Percentiles rank a stretch among this genome's conserved stretches.
Evolutionary conservation across 1,139 yeast genomes (phyloP).

Genomic region (Pichia sp.): DNA sequence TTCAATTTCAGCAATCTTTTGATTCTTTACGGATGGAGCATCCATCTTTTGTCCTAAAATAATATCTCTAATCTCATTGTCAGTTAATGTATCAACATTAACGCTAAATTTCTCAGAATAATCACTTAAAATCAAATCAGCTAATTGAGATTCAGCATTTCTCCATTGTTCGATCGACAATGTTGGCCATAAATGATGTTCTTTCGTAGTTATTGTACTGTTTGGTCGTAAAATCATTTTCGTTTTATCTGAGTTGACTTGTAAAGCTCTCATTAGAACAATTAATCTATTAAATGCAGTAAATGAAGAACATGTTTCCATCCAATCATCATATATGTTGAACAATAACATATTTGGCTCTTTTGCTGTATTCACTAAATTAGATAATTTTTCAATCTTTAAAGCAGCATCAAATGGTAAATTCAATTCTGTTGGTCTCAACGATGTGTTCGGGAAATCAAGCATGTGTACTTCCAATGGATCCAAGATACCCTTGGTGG

Average conservation of each 20-base stretch:
- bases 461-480: constrained; percentile 96
- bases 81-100: constrained; percentile 81
- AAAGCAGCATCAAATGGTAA: constrained; percentile 86
- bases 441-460: constrained; percentile 88
- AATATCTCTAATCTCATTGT: constrained; percentile 87
- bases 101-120: constrained; percentile 83
- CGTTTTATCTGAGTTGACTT: constrained; percentile 70
- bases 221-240: constrained; percentile 75
- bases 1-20: constrained; percentile 72
- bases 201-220: constrained; percentile 57
- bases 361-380: constrained; percentile 74
- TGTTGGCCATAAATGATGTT: constrained; percentile 91
- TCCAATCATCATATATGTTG: constrained; percentile 94
- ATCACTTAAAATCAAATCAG: constrained; percentile 81
- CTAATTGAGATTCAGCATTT: constrained; percentile 74
- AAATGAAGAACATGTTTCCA: constrained; percentile 70
- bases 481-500: constrained; percentile 86
- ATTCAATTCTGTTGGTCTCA: constrained; percentile 83
- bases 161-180: constrained; percentile 88
- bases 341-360: constrained; percentile 91
- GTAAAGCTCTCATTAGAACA: constrained; percentile 71
- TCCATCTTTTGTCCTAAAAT: constrained; percentile 90
- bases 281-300: constrained; percentile 91
- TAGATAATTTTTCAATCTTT: constrained; percentile 74
- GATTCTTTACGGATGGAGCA: constrained; percentile 82